Percentiles rank a stretch among this genome's conserved stretches.
phyloP scores from a whole-genome alignment of 768 basidiomycete species.

The Sistotremastrum niveocremeum region DNA sequence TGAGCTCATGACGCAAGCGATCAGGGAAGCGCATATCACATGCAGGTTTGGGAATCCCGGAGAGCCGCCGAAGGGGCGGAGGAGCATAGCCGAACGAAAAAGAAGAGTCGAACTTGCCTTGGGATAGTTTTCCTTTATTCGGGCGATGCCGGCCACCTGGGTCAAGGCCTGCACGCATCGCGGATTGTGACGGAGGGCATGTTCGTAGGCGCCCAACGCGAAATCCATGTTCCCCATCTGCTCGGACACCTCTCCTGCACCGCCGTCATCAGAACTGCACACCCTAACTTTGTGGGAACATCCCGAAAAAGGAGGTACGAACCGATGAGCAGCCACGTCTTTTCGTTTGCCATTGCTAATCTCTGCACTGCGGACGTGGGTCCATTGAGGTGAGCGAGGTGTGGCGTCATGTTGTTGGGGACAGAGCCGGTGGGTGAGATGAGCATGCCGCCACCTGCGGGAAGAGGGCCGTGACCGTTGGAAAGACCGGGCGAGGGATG shows the following conservation, averaged over 20 bases:
- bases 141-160: conserved; percentile 89
- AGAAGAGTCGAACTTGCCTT: conserved; percentile 44
- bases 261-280: conserved; percentile 9
- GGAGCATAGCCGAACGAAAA: conserved; percentile 10
- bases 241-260: conserved; percentile 84
- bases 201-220: conserved; percentile 87
- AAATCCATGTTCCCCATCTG: conserved; percentile 91
- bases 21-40: not conserved
- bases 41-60: conserved; percentile 4
- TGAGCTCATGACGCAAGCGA: not conserved
- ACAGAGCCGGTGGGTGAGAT: no score
- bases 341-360: conserved; percentile 77
- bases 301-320: conserved; percentile 8
- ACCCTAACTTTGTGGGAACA: no score
- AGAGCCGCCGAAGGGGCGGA: conserved; percentile 2
- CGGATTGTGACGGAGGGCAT: conserved; percentile 90
- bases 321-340: conserved; percentile 94
- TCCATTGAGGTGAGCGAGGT: no score
- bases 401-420: no score
- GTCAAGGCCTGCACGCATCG: conserved; percentile 81
- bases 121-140: conserved; percentile 95
- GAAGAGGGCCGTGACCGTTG: no score
- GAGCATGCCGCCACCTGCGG: no score
- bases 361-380: conserved; percentile 43
- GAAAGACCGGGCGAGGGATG: no score